phyloP scores from a whole-genome alignment of 169 alveolate genomes.

The Plasmodium blacklocki region DNA sequence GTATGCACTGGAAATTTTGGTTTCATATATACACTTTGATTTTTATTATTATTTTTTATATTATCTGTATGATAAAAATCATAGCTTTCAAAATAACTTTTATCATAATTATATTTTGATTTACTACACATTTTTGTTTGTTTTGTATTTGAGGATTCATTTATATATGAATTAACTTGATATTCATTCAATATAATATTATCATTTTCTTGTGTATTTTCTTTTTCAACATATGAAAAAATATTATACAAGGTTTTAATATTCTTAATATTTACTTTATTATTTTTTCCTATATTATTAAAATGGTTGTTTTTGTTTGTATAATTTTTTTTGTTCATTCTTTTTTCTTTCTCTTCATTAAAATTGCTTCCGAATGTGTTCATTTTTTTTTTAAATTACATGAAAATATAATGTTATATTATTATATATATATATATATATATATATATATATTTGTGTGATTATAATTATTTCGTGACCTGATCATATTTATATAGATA shows the following conservation, averaged over 20 bases:
- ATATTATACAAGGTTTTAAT: conserved; percentile 58
- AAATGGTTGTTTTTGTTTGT: background rate
- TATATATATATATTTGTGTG: no score
- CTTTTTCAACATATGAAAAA: conserved; percentile 16
- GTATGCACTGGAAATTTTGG: background rate
- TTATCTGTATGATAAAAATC: background rate
- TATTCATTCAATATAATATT: no score
- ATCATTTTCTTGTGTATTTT: no score
- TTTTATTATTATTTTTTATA: background rate
- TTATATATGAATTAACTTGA: no score
- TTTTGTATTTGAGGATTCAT: no score
- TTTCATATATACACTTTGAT: background rate
- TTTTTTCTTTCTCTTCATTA: background rate
- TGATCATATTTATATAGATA: no score
- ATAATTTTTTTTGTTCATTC: background rate
- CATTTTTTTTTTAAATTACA: background rate
- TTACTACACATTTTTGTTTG: no score
- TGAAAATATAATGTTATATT: no score
- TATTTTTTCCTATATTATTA: background rate
- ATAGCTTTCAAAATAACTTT: no score
- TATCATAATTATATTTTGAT: no score
- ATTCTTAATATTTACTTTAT: conserved; percentile 32
- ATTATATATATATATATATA: no score
- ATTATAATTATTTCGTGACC: no score
- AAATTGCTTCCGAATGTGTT: background rate